These are phyloP conservation scores for Pseudozyma hubeiensis DNA, from an alignment of 1,284 basidiomycete species.

Conservation along the genomic window DNA sequence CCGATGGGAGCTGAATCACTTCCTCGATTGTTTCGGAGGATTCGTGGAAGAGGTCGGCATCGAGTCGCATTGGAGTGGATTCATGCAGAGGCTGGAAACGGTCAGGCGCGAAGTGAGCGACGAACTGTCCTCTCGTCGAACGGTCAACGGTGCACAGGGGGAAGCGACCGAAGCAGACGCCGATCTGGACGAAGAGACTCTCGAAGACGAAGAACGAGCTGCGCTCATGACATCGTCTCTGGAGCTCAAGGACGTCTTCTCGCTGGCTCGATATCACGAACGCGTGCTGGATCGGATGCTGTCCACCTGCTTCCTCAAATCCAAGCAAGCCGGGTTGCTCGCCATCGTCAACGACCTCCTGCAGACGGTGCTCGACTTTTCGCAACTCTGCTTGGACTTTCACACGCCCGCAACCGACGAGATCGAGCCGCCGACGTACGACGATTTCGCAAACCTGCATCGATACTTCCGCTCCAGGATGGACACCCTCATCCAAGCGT, in stretches of 20 bases:
- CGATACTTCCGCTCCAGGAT: conserved; percentile 21
- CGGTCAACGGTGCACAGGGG: not conserved
- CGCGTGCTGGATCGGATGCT: conserved; percentile 54
- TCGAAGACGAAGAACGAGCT: conserved; percentile 34
- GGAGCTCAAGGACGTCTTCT: conserved; percentile 58
- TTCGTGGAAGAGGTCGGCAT: conserved; percentile 47
- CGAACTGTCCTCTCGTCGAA: conserved; percentile 16
- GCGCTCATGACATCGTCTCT: conserved; percentile 29
- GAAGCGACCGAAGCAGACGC: conserved; percentile 11
- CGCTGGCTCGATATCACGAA: conserved; percentile 55
- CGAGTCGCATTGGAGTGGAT: conserved; percentile 33
- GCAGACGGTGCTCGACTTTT: conserved; percentile 44
- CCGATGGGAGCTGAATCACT: conserved; percentile 31
- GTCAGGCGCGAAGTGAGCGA: conserved; percentile 30
- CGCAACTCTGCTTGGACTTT: conserved; percentile 39
- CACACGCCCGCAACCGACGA: conserved; percentile 11
- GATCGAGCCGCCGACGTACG: conserved; percentile 16
- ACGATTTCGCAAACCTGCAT: conserved; percentile 29
- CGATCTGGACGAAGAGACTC: conserved; percentile 34
- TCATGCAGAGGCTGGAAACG: conserved; percentile 35
- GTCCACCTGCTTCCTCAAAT: conserved; percentile 47
- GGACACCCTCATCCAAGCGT: conserved; percentile 30
- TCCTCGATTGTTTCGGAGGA: conserved; percentile 26
- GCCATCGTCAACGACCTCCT: conserved; percentile 35
- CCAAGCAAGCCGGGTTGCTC: conserved; percentile 22